Percentiles rank a stretch among this genome's conserved stretches.
phyloP scores from a whole-genome alignment of 1,284 basidiomycete species.

The Trametes pubescens region DNA sequence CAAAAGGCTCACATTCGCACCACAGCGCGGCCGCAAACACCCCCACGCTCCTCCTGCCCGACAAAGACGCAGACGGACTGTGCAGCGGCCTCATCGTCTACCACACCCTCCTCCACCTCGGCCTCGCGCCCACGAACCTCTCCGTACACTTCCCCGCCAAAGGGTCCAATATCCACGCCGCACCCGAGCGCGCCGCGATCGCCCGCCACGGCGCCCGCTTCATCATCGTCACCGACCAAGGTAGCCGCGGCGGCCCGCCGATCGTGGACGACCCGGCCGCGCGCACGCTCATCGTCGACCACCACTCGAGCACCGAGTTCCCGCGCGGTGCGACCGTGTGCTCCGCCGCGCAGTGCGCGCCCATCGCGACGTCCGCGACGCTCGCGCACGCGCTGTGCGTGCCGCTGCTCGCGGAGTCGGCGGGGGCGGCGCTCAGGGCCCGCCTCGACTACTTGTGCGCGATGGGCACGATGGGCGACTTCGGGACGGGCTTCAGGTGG shows the following conservation, averaged over 20 bases:
- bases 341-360: conserved; percentile 39
- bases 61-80: conserved; percentile 47
- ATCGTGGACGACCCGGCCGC: conserved; percentile 30
- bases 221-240: conserved; percentile 43
- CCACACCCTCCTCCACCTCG: conserved; percentile 40
- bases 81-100: conserved; percentile 42
- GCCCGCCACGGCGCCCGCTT: conserved; percentile 33
- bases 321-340: conserved; percentile 39
- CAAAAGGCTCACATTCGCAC: not conserved
- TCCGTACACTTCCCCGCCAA: conserved; percentile 43
- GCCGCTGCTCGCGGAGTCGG: conserved; percentile 27
- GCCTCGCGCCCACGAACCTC: conserved; percentile 33
- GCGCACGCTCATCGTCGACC: conserved; percentile 42
- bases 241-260: conserved; percentile 40
- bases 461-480: conserved; percentile 45
- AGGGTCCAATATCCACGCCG: conserved; percentile 41
- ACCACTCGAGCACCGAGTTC: conserved; percentile 43
- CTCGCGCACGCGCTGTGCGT: conserved; percentile 42
- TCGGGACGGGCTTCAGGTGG: conserved; percentile 42
- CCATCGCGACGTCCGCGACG: conserved; percentile 42
- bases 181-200: conserved; percentile 37
- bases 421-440: conserved; percentile 6
- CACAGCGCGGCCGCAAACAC: conserved; percentile 24
- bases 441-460: conserved; percentile 40
- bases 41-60: conserved; percentile 41